Evolutionary conservation across 2,329 filamentous ascomycete species (phyloP).

Genomic region (Sporothrix curviconia): DNA sequence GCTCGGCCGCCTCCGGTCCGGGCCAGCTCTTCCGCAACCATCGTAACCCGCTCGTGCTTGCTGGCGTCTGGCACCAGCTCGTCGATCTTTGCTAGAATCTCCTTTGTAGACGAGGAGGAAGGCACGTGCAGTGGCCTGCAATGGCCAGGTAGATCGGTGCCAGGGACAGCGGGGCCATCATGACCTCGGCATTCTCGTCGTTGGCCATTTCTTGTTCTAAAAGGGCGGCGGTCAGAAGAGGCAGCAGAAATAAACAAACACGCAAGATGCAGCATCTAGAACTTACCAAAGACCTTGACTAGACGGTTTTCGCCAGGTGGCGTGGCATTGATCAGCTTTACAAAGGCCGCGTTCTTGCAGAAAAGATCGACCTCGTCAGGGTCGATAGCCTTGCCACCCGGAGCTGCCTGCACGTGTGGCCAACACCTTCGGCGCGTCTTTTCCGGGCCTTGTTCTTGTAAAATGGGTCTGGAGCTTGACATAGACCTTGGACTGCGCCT

Average conservation of each 20-base stretch:
- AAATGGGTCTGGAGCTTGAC: conserved; percentile 81
- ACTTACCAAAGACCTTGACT: conserved; percentile 50
- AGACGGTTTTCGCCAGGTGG: conserved; percentile 37
- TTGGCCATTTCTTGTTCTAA: conserved; percentile 49
- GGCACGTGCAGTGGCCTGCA: conserved; percentile 47
- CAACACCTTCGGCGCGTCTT: conserved; percentile 70
- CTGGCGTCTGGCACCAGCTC: conserved; percentile 39
- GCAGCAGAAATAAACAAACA: conserved; percentile 21
- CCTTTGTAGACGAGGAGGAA: conserved; percentile 39
- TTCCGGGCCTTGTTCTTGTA: conserved; percentile 84
- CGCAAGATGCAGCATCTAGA: neutral
- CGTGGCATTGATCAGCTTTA: conserved; percentile 70
- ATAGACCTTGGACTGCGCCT: conserved; percentile 85
- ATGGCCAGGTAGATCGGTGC: conserved; percentile 63
- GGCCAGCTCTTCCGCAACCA: conserved; percentile 60
- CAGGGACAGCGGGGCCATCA: conserved; percentile 50
- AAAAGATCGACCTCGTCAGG: conserved; percentile 78
- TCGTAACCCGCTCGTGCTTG: conserved; percentile 42
- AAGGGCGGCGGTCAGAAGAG: too few relatives aligned
- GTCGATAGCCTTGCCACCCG: conserved; percentile 49
- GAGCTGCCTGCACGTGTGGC: conserved; percentile 49
- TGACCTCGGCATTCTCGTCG: conserved; percentile 45
- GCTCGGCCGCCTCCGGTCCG: conserved; percentile 75
- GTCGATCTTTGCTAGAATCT: conserved; percentile 45
- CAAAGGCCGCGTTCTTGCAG: conserved; percentile 90